Conservation (phyloP, 306 rosid genomes). For the Prunus fruticosa region DNA sequence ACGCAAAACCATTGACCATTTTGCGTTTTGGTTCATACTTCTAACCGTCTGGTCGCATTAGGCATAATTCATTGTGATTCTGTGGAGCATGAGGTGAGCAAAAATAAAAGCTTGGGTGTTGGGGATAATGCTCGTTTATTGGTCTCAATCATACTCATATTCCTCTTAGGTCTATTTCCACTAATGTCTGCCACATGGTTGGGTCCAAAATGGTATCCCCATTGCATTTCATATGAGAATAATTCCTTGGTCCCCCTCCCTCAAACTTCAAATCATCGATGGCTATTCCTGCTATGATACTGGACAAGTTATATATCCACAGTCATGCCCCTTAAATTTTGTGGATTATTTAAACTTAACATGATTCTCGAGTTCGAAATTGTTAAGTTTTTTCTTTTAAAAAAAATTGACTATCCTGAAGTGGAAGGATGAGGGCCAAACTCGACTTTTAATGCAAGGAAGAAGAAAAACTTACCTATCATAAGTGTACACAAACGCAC, state of each 20-base stretch:
- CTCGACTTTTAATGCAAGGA: neutral
- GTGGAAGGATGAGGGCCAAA: neutral
- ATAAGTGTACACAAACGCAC: too few relatives aligned
- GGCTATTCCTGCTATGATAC: neutral
- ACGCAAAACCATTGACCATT: neutral
- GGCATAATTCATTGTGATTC: too few relatives aligned
- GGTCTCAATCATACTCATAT: neutral
- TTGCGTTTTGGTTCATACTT: neutral
- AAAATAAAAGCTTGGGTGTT: neutral
- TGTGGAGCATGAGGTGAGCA: too few relatives aligned
- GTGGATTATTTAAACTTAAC: neutral
- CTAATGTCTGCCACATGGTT: slow-evolving; percentile 14
- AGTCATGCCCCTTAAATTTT: neutral
- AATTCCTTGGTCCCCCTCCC: neutral
- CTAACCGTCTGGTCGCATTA: neutral
- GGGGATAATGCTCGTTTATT: neutral
- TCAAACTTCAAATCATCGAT: neutral
- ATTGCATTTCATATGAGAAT: neutral
- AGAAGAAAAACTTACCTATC: neutral
- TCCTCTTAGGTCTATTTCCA: slow-evolving; percentile 11
- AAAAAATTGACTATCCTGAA: neutral
- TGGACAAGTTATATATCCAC: neutral
- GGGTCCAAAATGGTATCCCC: neutral
- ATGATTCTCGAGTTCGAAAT: neutral
- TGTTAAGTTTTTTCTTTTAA: too few relatives aligned